Conservation (phyloP, 352 stramenopile genomes). For the Pythium guiyangense region DNA sequence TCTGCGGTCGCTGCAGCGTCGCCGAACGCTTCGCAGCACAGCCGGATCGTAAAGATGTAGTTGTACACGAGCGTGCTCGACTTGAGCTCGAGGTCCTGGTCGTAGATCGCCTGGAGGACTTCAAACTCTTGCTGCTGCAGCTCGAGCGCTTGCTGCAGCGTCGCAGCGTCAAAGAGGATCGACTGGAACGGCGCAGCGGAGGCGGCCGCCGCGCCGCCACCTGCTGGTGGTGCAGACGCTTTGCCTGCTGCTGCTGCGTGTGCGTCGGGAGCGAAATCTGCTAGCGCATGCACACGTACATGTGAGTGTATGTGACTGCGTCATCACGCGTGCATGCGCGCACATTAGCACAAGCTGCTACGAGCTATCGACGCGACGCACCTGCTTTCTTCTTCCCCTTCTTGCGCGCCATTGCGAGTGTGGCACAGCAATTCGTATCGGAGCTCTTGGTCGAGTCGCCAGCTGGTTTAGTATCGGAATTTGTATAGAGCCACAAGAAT, state of each 20-base stretch:
- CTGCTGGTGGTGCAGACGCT: not conserved
- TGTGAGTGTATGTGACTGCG: not conserved
- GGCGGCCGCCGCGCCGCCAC: not conserved
- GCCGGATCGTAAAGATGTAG: slow-evolving; percentile 76
- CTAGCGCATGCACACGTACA: slow-evolving; percentile 1
- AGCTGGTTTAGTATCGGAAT: not conserved
- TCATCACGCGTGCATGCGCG: not conserved
- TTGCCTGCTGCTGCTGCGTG: not conserved
- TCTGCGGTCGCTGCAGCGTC: slow-evolving; percentile 39
- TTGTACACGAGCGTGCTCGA: slow-evolving; percentile 76
- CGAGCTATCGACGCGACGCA: slow-evolving; percentile 7
- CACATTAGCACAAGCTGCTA: not conserved
- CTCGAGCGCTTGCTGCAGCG: slow-evolving; percentile 43
- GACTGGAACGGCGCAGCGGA: slow-evolving; percentile 9
- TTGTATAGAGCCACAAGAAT: not conserved
- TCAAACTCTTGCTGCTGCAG: slow-evolving; percentile 80
- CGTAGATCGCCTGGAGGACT: slow-evolving; percentile 79
- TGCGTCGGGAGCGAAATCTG: not conserved
- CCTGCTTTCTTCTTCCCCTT: slow-evolving; percentile 70
- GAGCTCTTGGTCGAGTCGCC: not conserved
- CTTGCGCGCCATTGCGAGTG: slow-evolving; percentile 64
- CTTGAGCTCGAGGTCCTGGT: slow-evolving; percentile 61
- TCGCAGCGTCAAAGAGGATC: slow-evolving; percentile 29
- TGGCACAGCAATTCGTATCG: not conserved
- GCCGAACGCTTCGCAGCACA: slow-evolving; percentile 45